Evolutionary conservation across 2,329 filamentous ascomycete species (phyloP).

Genomic region (Diaporthe aspalathi): DNA sequence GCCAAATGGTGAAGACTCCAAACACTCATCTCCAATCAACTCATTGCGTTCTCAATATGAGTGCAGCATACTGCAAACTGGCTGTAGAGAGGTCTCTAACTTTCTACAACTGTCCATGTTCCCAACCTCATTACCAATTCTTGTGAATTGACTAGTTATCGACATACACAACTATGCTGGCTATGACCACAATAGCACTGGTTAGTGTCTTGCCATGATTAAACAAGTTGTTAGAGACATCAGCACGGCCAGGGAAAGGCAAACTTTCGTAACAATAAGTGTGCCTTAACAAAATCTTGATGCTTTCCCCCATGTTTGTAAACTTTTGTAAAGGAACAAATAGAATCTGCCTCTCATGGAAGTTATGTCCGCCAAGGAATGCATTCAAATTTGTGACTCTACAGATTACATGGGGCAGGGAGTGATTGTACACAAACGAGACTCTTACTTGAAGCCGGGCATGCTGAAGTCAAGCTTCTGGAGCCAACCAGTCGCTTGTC

Average conservation of each 20-base stretch:
- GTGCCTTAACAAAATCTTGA: background rate
- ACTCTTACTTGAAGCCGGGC: background rate
- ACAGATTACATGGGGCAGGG: background rate
- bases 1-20: background rate
- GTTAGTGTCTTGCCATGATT: background rate
- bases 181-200: background rate
- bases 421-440: background rate
- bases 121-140: background rate
- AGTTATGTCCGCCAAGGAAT: background rate
- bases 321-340: background rate
- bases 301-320: too few species aligned
- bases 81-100: background rate
- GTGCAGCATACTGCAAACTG: accelerated
- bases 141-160: background rate
- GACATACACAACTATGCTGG: background rate
- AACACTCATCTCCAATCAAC: background rate
- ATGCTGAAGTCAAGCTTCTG: background rate
- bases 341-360: background rate
- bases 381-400: background rate
- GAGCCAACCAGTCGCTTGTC: background rate
- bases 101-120: background rate
- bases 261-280: background rate
- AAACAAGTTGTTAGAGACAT: background rate
- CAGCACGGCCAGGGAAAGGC: background rate
- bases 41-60: background rate